Evolutionary conservation across 352 stramenopile species (phyloP), one percentile per base, ranked within the genome.

Genomic region (Blastocystis sp.): DNA sequence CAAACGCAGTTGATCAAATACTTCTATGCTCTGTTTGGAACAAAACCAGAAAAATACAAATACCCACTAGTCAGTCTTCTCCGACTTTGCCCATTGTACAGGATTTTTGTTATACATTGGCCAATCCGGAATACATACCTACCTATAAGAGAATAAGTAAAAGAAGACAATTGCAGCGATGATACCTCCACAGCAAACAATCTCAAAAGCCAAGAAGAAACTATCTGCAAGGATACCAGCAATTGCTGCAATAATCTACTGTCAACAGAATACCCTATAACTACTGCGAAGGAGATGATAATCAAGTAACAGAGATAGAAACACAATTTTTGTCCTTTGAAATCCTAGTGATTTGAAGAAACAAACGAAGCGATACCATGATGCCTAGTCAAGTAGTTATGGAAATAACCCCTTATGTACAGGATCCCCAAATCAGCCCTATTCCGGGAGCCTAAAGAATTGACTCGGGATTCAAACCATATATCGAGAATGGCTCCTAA

Each of bases 111-210:
- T 83, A 42, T 83, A 83, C 16, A 83, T 65, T 35, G 71, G 71
- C 71, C 71, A 83, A 46, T 83, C 71, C 7, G 71, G 71, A 27
- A 83, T 65, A 43, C 71, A 83, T 56, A 83, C 71, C 71, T 83
- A 46, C n/a, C 6, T 24, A 6, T 83, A n/a, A 83, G 16, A 49
- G 16, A n/a, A 32, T 0, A 11, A 14, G 5, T 7, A 14, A 42
- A 24, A 37, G 6, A 21, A 29, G 42, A 83, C 71, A 51, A 83
- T 66, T 12, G 71, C 19, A 19, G 71, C 71, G 35, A 83, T 49
- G 66, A 83, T 83, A n/a, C 49, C 27, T 43, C 71, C 71, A 6
- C 42, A 51, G 9, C 24, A 29, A 5, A 65, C 29, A n/a, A 83
- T 43, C 49, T 52, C n/a, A 42, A 83, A 83, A 19, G 71, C 51